A percentile compares a stretch with the other conserved stretches of the same genome.
Evolutionary conservation across 805 yeast genomes (phyloP).

Genomic region (Zygosaccharomyces kombuchaensis): DNA sequence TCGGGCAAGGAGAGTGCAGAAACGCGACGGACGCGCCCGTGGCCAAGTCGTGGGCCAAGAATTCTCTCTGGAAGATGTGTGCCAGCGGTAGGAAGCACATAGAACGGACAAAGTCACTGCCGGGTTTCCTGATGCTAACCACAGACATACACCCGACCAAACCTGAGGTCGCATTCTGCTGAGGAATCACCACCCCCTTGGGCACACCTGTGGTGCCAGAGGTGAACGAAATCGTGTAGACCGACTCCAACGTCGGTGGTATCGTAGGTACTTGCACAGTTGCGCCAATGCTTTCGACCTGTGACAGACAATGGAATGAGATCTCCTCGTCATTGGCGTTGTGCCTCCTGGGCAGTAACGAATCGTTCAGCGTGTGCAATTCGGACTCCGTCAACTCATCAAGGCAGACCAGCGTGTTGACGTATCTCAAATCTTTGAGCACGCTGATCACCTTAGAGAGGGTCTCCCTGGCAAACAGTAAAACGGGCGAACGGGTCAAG

Average conservation of each 20-base stretch:
- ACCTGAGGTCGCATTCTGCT: constrained; percentile 47
- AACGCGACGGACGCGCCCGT: constrained; percentile 52
- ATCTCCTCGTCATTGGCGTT: constrained; percentile 33
- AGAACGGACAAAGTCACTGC: constrained; percentile 28
- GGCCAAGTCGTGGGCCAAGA: constrained; percentile 41
- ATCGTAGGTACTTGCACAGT: constrained; percentile 40
- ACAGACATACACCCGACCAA: constrained; percentile 42
- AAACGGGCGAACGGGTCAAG: constrained; percentile 58
- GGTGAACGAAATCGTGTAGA: constrained; percentile 64
- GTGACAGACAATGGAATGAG: constrained; percentile 41
- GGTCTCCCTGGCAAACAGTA: constrained; percentile 51
- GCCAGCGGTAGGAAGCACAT: constrained; percentile 53
- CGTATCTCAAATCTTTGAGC: constrained; percentile 37
- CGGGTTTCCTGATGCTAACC: constrained; percentile 20
- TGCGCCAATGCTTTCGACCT: constrained; percentile 40
- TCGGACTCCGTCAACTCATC: constrained; percentile 42
- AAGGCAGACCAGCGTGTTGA: constrained; percentile 54
- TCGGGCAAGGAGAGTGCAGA: constrained; percentile 49
- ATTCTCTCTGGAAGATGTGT: constrained; percentile 51
- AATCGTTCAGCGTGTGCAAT: constrained; percentile 30
- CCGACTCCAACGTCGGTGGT: constrained; percentile 49
- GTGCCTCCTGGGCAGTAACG: constrained; percentile 25
- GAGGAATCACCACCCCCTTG: constrained; percentile 61
- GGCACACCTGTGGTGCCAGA: constrained; percentile 76
- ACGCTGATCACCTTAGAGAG: constrained; percentile 45